Evolutionary conservation across 805 yeast species (phyloP).

Genomic region (Pichia gijzeniarum): DNA sequence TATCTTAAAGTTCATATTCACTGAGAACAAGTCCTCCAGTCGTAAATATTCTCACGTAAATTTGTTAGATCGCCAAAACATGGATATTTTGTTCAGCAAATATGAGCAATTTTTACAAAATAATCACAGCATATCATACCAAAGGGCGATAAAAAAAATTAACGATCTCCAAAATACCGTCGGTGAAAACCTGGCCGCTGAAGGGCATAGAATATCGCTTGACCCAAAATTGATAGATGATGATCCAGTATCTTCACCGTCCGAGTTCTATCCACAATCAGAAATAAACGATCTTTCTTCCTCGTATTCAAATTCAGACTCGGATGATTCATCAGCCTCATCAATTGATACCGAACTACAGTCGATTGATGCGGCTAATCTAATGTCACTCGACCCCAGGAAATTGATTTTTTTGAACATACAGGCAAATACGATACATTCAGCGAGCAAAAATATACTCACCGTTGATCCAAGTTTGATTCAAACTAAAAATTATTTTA

Average conservation of each 20-base stretch:
- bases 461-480: conserved; percentile 1
- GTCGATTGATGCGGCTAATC: not conserved
- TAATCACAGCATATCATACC: not conserved
- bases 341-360: not conserved
- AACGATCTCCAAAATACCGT: not conserved
- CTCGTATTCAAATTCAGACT: too few relatives aligned
- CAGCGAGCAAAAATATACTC: not conserved
- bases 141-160: not conserved
- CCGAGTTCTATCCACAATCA: conserved; percentile 7
- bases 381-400: conserved; percentile 1
- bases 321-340: too few relatives aligned
- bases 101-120: conserved; percentile 1
- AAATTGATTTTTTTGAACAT: conserved; percentile 4
- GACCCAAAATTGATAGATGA: not conserved
- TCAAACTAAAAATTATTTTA: not conserved
- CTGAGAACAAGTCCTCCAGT: not conserved
- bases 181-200: not conserved
- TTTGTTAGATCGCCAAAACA: not conserved
- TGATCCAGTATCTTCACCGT: conserved; percentile 1
- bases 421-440: conserved; percentile 6
- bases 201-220: not conserved
- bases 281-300: not conserved
- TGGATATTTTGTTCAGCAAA: conserved; percentile 3
- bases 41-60: not conserved
- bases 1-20: conserved; percentile 2